Base-by-base conservation (phyloP, 495 filamentous ascomycete species). In the Penicillium canariense region DNA sequence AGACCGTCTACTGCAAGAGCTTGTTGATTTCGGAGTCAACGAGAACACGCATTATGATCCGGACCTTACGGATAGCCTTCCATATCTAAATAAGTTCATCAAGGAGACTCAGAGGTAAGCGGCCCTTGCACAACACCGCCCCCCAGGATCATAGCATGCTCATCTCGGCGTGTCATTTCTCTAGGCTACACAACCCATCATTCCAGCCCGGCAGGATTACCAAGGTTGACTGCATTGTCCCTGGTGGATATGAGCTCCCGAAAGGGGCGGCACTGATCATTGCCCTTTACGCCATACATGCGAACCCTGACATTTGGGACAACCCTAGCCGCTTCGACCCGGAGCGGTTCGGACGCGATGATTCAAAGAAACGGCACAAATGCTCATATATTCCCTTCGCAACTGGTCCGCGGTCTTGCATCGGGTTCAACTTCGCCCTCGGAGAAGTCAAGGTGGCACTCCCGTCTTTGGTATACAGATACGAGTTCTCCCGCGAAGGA, bases 341-440 rank as follows among this genome's bases (percentile, higher is more conserved):
- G 0, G 80, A 83, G 48, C 63, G 82, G 3, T 84, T 80, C 79
- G 68, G 75, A 40, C 68, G 69, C 0, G 76, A 79, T 0, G 67
- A 70, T 58, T 69, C 74, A 9, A 75, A 79, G 62, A 71, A 67
- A 38, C 54, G 68, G 14, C 76, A 71, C 36, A 64, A 65, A 8
- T 69, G 61, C 12, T 58, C 73, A 0, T 84, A 84, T 56, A 64
- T 77, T 6, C 81, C 81, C 0, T 83, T 84, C 48, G 80, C 75
- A 1, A 70, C 74, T 3, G 82, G 81, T 0, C 66, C 68, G 2
- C 60, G 81, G 2, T 66, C 66, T 27, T 84, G 80, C 60, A 79
- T 84, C 43, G 81, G 81, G 0, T 83, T 84, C 61, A 84, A 83
- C 57, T 79, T 83, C 61, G 82, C 81, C 0, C 58, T 84, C 40